Percentiles rank a stretch among this genome's conserved stretches.
Evolutionary conservation across 2,329 filamentous ascomycete genomes (phyloP).

Genomic region (Colletotrichum sublineola): DNA sequence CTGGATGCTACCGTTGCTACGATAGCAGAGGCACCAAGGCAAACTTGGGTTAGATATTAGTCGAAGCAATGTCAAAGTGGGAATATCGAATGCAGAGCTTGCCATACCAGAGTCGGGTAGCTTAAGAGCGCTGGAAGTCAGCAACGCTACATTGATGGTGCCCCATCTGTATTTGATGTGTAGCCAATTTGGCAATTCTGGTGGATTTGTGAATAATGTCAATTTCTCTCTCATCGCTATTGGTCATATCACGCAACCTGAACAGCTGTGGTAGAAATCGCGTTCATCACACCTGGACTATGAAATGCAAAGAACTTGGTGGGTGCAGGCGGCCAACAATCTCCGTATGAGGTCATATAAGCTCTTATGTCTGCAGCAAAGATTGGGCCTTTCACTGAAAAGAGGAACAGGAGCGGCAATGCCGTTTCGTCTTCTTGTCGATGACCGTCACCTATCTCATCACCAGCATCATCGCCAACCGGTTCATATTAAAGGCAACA

Average conservation of each 20-base stretch:
- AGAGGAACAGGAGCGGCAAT: constrained; percentile 50
- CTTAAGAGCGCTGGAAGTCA: constrained; percentile 49
- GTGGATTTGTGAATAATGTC: constrained; percentile 42
- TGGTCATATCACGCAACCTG: not conserved
- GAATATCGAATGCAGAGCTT: no score
- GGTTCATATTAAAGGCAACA: constrained; percentile 50
- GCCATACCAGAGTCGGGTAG: constrained; percentile 48
- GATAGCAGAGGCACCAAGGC: constrained; percentile 44
- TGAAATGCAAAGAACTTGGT: constrained; percentile 26
- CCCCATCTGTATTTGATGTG: constrained; percentile 54
- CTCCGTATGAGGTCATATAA: constrained; percentile 49
- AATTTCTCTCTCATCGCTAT: not conserved
- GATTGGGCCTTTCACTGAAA: not conserved
- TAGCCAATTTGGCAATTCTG: constrained; percentile 55
- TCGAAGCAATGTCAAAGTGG: not conserved
- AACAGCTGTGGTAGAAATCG: no score
- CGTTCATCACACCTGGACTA: not conserved
- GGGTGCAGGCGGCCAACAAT: constrained; percentile 46
- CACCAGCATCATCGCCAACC: constrained; percentile 51
- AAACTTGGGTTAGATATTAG: not conserved
- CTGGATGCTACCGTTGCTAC: constrained; percentile 50
- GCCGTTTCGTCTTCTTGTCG: constrained; percentile 51
- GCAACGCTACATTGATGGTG: constrained; percentile 53
- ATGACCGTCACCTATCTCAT: constrained; percentile 53
- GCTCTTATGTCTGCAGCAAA: not conserved